Percentiles rank a stretch among this genome's conserved stretches.
These are phyloP conservation scores for Kluyveromyces sp. DNA, from an alignment of 1,139 yeast species.

Conservation along the genomic window DNA sequence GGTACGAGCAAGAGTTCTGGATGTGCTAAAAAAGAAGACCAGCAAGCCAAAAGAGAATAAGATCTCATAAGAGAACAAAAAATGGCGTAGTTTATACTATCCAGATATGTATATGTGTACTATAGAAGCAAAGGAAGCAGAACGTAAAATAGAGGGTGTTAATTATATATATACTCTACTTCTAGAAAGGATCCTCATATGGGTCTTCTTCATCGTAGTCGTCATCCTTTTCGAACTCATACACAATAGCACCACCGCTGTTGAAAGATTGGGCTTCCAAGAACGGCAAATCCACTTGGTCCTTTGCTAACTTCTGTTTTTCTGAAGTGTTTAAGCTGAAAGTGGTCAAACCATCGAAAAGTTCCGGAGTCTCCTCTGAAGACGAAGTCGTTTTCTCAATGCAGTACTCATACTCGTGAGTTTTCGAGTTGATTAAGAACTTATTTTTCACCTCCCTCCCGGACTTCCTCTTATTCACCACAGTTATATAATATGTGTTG, in stretches of 20 bases:
- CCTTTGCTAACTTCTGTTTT: constrained; percentile 69
- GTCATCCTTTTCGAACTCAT: constrained; percentile 75
- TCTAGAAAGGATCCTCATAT: constrained; percentile 84
- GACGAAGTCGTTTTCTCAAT: constrained; percentile 31
- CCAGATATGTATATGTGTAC: too few species aligned
- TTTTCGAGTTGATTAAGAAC: constrained; percentile 43
- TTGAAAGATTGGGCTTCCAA: constrained; percentile 81
- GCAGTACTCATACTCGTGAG: constrained; percentile 40
- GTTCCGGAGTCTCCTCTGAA: constrained; percentile 34
- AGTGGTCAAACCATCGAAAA: constrained; percentile 71
- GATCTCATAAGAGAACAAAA: too few species aligned
- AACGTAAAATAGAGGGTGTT: too few species aligned
- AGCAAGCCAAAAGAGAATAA: neutral
- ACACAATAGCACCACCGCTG: constrained; percentile 84
- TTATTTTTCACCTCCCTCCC: constrained; percentile 64
- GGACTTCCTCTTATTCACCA: constrained; percentile 71
- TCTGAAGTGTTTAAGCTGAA: constrained; percentile 72
- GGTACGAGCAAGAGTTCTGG: neutral
- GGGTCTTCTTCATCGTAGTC: constrained; percentile 98
- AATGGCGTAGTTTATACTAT: too few species aligned
- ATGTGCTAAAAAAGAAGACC: neutral
- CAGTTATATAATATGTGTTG: constrained; percentile 37
- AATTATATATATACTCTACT: neutral
- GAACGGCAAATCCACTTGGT: constrained; percentile 81
- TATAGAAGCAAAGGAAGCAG: too few species aligned